Conservation (phyloP, 768 basidiomycete species). For the Pisolithus orientalis region DNA sequence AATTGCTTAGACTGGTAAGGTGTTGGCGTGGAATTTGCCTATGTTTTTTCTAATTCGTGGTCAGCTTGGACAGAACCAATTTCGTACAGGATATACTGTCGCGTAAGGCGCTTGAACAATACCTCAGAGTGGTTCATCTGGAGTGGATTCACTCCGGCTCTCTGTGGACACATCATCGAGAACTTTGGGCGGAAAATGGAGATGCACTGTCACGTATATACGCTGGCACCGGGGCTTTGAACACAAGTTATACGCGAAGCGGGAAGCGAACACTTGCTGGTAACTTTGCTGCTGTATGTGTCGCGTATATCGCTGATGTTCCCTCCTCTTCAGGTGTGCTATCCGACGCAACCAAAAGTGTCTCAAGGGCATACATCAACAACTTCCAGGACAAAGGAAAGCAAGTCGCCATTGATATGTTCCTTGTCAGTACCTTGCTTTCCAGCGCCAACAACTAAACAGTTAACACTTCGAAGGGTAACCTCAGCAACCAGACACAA, state of each 20-base stretch:
- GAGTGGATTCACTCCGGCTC: slow-evolving; percentile 65
- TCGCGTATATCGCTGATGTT: slow-evolving; percentile 1
- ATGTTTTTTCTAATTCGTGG: slow-evolving; percentile 3
- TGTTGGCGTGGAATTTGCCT: not conserved
- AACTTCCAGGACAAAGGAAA: slow-evolving; percentile 96
- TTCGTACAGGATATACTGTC: slow-evolving; percentile 96
- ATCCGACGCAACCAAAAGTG: slow-evolving; percentile 95
- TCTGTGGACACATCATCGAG: slow-evolving; percentile 84
- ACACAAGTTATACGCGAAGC: slow-evolving; percentile 91
- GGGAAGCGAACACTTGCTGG: slow-evolving; percentile 92
- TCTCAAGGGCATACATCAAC: slow-evolving; percentile 93
- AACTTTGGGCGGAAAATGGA: slow-evolving; percentile 96
- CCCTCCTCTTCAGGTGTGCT: slow-evolving; percentile 55
- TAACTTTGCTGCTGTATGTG: slow-evolving; percentile 21
- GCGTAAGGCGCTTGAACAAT: slow-evolving; percentile 72
- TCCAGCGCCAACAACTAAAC: not conserved
- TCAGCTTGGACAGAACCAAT: slow-evolving; percentile 92
- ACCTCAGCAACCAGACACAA: slow-evolving; percentile 79
- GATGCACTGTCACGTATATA: slow-evolving; percentile 92
- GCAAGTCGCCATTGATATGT: slow-evolving; percentile 91
- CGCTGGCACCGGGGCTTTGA: slow-evolving; percentile 88
- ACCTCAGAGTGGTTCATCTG: slow-evolving; percentile 68
- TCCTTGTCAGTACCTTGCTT: slow-evolving; percentile 54
- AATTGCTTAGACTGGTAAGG: slow-evolving; percentile 91
- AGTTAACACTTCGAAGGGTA: slow-evolving; percentile 58